phyloP scores from a whole-genome alignment of 208 protist species.

The Trypanosoma rangeli region DNA sequence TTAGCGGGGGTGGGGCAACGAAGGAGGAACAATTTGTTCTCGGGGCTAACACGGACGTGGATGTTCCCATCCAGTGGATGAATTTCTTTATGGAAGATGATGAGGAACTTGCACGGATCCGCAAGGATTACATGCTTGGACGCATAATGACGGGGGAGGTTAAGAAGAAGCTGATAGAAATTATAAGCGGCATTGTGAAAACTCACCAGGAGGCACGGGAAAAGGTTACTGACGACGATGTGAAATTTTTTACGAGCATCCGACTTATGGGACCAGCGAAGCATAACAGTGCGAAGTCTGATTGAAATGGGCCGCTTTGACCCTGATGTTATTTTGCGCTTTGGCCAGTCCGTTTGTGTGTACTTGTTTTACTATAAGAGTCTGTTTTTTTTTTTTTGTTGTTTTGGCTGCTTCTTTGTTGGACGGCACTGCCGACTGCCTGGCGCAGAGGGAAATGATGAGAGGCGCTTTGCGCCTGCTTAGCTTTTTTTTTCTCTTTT shows the following conservation, averaged over 20 bases:
- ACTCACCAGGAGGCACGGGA: slow-evolving; percentile 89
- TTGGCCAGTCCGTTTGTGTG: neutral
- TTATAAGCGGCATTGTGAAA: slow-evolving; percentile 85
- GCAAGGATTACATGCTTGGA: slow-evolving; percentile 94
- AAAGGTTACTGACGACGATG: slow-evolving; percentile 90
- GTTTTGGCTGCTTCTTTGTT: neutral
- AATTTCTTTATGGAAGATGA: slow-evolving; percentile 99
- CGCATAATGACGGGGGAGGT: slow-evolving; percentile 96
- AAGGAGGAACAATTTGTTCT: slow-evolving; percentile 96
- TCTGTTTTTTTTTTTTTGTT: neutral
- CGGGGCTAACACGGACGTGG: slow-evolving; percentile 94
- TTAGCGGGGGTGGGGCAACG: slow-evolving; percentile 97
- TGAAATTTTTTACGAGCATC: slow-evolving; percentile 59
- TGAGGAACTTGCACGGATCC: slow-evolving; percentile 77
- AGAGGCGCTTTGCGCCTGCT: neutral
- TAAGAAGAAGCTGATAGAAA: slow-evolving; percentile 95
- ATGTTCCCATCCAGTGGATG: slow-evolving; percentile 98
- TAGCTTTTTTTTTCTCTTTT: slow-evolving; percentile 5
- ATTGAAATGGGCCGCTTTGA: neutral
- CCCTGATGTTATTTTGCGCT: neutral
- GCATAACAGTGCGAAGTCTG: neutral
- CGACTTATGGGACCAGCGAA: slow-evolving; percentile 75
- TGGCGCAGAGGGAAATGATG: too few species aligned
- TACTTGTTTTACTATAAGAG: neutral
- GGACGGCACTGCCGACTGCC: too few species aligned